Evolutionary conservation across 805 yeast species (phyloP), one percentile per base, ranked within the genome.

Genomic region (Kodamaea leandrae): DNA sequence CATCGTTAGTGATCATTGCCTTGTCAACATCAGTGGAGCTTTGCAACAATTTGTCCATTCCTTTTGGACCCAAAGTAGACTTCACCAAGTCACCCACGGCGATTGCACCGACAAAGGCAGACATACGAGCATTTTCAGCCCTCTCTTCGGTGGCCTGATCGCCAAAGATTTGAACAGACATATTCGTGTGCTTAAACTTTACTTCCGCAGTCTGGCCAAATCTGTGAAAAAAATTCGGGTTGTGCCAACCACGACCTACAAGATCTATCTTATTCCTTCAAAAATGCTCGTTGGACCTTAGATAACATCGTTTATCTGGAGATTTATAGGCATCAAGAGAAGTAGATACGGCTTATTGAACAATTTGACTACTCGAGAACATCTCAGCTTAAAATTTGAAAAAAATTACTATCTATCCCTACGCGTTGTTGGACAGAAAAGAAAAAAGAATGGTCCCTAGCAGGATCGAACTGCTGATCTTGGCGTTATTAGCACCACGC

Each of bases 11-110:
- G 27, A 93, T 90, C 57, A 90, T 58, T 2, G 93, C 74, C 41
- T 73, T 74, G 35, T 86, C 87, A 38, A 61, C 54, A 32, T 93
- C 78, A 4, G 89, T 76, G 14, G 96, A 86, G 50, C 95, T 82
- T 57, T 88, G 96, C 47, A 93, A 71, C 48, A 93, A 71, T 63
- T 93, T 93, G 64, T 93, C 99, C 98, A 93, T 91, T 48, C 99
- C 99, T 60, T 93, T 91, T 47, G 99, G 99, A 12, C 99, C 99
- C 49, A 93, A 71, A 2, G 99, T 86, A 21, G 89, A 73, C 64
- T 91, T 91, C 34, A 91, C 99, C 46, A 93, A 75, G 64, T 93
- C 99, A 39, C 99, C 99, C 25, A 93, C 99, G 29, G 99, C 99
- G 60, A 93, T 91, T 50, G 99, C 99, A 36, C 99, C 99, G 8